Evolutionary conservation across 768 basidiomycete species (phyloP), one percentile per base, ranked within the genome.

Genomic region (Pisolithus tinctorius): DNA sequence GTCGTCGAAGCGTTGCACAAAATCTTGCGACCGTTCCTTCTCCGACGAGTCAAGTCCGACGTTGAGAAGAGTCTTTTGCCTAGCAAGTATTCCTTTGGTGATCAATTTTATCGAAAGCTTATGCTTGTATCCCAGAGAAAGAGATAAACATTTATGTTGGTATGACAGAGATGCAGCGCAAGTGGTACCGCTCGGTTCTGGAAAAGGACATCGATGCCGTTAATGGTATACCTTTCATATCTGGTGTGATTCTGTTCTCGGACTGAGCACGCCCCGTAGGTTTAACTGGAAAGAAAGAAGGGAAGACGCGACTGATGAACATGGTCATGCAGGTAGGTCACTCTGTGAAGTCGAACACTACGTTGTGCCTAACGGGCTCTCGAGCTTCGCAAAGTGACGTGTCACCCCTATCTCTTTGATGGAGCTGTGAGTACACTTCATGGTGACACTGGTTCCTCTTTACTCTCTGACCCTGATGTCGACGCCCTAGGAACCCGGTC

Each of bases 141-240:
- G 96, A 98, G 63, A 93, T 98, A 66, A 99, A 98, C 61, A 92
- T 98, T 41, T 99, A 98, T 52, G 88, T 99, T 47, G 94, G 94
- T 47, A 79, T 98, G 53, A 88, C 93, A 6, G 93, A 96, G 23
- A 93, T 99, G 92, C 96, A 99, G 65, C 74, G 93, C 27, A 97
- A 94, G 64, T 97, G 95, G 96, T 98, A 99, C 69, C 85, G 92
- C 29, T 89, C 84, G 2, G 87, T 99, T 6, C 69, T 98, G 51
- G 93, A 97, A 71, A 98, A 98, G 71, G 95, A 98, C 64, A 97
- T 99, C 50, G 95, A 98, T 62, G 95, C 95, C 8, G 96, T 99
- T 39, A 97, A 97, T 63, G 93, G 93, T 82, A 52, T 41, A 78
- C 66, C 29, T 27, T 36, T 49, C 11, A 2, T 26, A 11, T 11